Evolutionary conservation across 805 yeast species (phyloP).

Genomic region (Starmerella tilneyi): DNA sequence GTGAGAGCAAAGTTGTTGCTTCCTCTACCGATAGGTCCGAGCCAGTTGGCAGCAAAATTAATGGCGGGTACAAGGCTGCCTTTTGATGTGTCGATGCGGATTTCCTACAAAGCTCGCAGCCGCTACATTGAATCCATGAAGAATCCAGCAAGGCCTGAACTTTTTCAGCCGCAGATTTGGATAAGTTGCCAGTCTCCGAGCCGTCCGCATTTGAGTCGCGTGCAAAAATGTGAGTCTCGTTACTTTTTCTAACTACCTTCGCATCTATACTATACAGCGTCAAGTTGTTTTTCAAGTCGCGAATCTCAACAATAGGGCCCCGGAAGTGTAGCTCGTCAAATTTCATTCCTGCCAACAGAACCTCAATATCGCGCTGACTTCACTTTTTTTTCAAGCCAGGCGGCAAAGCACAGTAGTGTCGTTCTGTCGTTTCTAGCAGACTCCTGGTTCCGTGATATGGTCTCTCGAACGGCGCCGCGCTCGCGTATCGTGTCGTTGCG

Average conservation of each 20-base stretch:
- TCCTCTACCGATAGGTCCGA: conserved; percentile 24
- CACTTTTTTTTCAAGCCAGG: too few species aligned
- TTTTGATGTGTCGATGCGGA: background rate
- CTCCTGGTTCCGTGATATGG: conserved; percentile 2
- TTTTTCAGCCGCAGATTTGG: too few species aligned
- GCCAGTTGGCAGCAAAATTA: conserved; percentile 46
- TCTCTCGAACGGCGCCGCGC: background rate
- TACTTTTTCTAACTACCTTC: conserved; percentile 9
- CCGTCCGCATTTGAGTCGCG: background rate
- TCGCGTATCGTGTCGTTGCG: too few species aligned
- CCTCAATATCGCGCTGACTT: too few species aligned
- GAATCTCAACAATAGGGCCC: background rate
- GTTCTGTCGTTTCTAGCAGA: background rate
- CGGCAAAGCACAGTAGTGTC: background rate
- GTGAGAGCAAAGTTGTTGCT: conserved; percentile 18
- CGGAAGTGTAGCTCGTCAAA: background rate
- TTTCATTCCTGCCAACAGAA: too few species aligned
- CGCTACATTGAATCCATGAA: conserved; percentile 2
- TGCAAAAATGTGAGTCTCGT: conserved; percentile 9
- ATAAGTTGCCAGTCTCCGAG: too few species aligned
- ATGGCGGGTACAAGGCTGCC: conserved; percentile 57
- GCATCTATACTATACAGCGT: background rate
- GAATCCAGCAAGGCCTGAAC: background rate
- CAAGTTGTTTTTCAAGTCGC: background rate
- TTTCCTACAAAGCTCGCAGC: conserved; percentile 10